Percentiles rank a stretch among this genome's conserved stretches.
Conservation (phyloP, 2,329 filamentous ascomycete species). For the Endoconidiophora laricicola region DNA sequence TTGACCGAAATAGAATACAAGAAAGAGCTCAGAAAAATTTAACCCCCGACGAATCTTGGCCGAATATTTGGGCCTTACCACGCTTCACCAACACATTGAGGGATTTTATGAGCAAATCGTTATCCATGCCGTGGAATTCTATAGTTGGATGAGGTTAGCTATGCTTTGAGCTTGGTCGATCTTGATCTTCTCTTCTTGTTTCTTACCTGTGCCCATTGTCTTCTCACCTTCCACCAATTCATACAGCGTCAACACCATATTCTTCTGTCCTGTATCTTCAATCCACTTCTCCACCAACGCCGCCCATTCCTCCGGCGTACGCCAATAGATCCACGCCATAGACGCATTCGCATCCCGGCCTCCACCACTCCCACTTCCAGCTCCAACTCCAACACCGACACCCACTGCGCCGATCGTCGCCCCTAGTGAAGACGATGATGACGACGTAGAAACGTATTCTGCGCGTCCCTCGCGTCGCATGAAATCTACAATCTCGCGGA, state of each 20-base stretch:
- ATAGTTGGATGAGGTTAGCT: neutral
- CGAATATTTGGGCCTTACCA: conserved; percentile 87
- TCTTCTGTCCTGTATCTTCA: conserved; percentile 77
- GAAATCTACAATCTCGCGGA: conserved; percentile 40
- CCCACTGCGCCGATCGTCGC: conserved; percentile 14
- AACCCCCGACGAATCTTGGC: conserved; percentile 71
- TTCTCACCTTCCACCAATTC: conserved; percentile 81
- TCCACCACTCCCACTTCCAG: conserved; percentile 21
- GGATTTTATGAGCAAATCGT: conserved; percentile 61
- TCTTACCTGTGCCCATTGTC: conserved; percentile 47
- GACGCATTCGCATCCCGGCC: conserved; percentile 18
- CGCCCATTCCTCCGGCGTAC: conserved; percentile 81
- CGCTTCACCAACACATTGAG: conserved; percentile 71
- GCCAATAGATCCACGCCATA: conserved; percentile 67
- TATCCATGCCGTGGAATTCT: conserved; percentile 84
- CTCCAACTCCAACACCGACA: conserved; percentile 20
- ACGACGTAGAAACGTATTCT: conserved; percentile 40
- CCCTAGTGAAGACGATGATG: conserved; percentile 13
- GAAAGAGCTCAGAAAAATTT: conserved; percentile 67
- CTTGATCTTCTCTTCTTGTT: neutral
- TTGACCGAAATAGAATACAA: too few species aligned
- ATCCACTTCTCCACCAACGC: conserved; percentile 61
- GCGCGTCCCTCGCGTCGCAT: conserved; percentile 43
- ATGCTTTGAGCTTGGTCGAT: neutral
- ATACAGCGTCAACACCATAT: conserved; percentile 78